Evolutionary conservation across 495 filamentous ascomycete species (phyloP), one percentile per base, ranked within the genome.

Genomic region (Aspergillus affinis): DNA sequence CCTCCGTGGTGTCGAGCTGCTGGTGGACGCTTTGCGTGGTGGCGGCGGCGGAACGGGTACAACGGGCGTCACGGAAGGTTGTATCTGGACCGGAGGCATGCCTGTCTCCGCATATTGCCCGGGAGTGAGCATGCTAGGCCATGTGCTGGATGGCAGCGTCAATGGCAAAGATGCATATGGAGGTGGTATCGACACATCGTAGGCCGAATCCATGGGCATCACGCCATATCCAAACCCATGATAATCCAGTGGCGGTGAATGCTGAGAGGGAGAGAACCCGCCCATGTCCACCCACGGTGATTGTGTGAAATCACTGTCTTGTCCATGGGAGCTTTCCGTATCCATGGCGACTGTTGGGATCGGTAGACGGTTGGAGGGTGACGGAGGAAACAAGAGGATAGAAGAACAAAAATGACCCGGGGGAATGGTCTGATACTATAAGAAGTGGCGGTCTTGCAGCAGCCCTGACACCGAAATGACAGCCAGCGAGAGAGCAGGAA

Each of bases 1-100:
- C 73, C 90, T 91, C 65, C 94, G 82, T 7, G 91, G 89, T 30
- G 90, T 88, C 52, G 89, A 76, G 29, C 76, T 78, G 55, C 80
- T 77, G 44, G 81, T 82, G 6, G 82, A 80, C 48, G 81, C 79
- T 54, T 82, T 75, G 18, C 78, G 80, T 29, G 77, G 23, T 26
- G 23, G 23, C 23, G 23, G 71, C 55, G 79, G 80, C 50, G 81
- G 73, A 41, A 82, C 70, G 26, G 79, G 76, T 20, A 79, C 61
- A 15, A 75, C 75, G 47, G 79, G 76, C 30, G 82, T 76, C 29
- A 81, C 68, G 18, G 82, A 78, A 17, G 81, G 79, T 8, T 84
- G 84, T 59, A 86, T 82, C 47, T 84, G 64, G 48, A 86, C 72
- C 52, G 85, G 78, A n/a, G 79, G 58, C 54, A 71, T n/a, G 27